Base-by-base conservation (phyloP, 805 yeast species). In the Kuraishia borneana region DNA sequence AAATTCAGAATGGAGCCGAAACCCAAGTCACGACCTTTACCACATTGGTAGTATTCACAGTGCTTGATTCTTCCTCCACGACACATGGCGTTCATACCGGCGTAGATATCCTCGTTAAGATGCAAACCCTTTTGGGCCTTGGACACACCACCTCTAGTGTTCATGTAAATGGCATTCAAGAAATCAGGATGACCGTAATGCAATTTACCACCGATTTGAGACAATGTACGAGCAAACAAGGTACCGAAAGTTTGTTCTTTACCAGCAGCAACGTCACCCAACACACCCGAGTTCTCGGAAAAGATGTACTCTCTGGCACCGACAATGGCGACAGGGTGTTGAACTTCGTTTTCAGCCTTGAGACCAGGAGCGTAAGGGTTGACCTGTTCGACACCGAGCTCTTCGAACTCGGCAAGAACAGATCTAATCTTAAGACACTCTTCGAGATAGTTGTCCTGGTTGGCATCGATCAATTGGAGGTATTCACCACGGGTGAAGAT, bases 101-200 rank as follows among this genome's bases (percentile, higher is more conserved):
- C 92, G 49, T 81, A 82, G 46, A 82, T 81, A 72, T 82, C 94
- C 65, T 82, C 94, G 60, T 82, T 82, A 60, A 82, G 68, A 60
- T 82, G 92, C 46, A 82, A 65, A 42, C 92, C 92, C 56, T 79
- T 80, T 58, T 82, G 94, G 38, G 92, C 89, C 52, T 82, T 82
- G 9, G 92, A 81, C 35, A 82, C 76, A 62, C 94, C 94, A 58
- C 94, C 89, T 67, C 94, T 72, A 9, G 94, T 82, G 30, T 76
- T 76, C 89, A 82, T 82, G 50, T 64, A 82, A 34, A 76, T 67
- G 32, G 77, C 69, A 48, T 82, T 81, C 49, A 82, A 58, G 61
- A 82, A 82, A 70, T 82, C 94, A 35, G 94, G 94, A 59, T 82
- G 92, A 56, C 94, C 94, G 61, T 82, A 82, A 65, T 82, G 92